These are phyloP conservation scores for Mycosphaerella arachidis DNA, from an alignment of 2,329 filamentous ascomycete genomes.

Conservation along the genomic window DNA sequence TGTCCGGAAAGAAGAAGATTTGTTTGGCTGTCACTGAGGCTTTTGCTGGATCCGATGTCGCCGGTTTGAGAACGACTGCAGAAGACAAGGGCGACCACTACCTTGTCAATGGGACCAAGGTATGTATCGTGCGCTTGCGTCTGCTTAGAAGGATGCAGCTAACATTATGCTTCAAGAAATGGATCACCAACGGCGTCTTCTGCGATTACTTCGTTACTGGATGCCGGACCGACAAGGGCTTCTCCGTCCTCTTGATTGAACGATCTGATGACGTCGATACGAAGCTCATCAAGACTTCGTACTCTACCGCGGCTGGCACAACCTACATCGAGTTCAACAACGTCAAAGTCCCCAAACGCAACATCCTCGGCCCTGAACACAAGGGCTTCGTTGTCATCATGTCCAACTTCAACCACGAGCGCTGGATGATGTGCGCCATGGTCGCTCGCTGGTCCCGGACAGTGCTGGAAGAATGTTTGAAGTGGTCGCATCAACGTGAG, in stretches of 20 bases:
- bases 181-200: conserved; percentile 79
- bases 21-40: conserved; percentile 85
- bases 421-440: conserved; percentile 43
- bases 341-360: conserved; percentile 74
- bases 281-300: conserved; percentile 73
- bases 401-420: conserved; percentile 76
- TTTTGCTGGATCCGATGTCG: conserved; percentile 79
- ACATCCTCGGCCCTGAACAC: conserved; percentile 76
- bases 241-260: conserved; percentile 71
- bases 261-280: conserved; percentile 71
- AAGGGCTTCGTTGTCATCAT: conserved; percentile 82
- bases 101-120: conserved; percentile 64
- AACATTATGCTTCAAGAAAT: conserved; percentile 45
- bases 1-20: conserved; percentile 81
- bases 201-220: conserved; percentile 79
- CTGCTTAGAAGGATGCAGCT: not conserved
- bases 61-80: conserved; percentile 72
- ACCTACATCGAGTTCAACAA: conserved; percentile 79
- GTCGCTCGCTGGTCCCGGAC: conserved; percentile 62
- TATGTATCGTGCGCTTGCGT: conserved; percentile 54
- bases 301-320: conserved; percentile 74
- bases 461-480: conserved; percentile 77
- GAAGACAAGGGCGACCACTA: conserved; percentile 71
- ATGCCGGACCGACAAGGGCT: conserved; percentile 72
- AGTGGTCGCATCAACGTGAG: conserved; percentile 63